A percentile compares a stretch with the other conserved stretches of the same genome.
These are phyloP conservation scores for Gelatoporia subvermispora DNA, from an alignment of 768 basidiomycete species.

Conservation along the genomic window DNA sequence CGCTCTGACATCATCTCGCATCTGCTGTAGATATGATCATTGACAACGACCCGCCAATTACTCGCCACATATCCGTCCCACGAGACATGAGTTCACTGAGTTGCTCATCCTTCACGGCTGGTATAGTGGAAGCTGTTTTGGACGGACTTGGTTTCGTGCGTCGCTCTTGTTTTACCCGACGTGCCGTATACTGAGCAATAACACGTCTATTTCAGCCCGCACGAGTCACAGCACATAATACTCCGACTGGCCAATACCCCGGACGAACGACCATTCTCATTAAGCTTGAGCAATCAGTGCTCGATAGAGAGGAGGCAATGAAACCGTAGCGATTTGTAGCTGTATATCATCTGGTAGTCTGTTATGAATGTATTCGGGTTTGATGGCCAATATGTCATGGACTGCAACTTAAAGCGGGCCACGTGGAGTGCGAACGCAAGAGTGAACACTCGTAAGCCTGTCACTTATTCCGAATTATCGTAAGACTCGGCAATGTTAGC, in stretches of 20 bases:
- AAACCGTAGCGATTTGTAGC: conserved; percentile 32
- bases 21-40: conserved; percentile 84
- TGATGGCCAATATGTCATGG: too few relatives aligned
- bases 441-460: too few relatives aligned
- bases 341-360: too few relatives aligned
- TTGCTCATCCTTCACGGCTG: conserved; percentile 96
- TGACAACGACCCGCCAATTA: conserved; percentile 91
- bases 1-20: neutral
- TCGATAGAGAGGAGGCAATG: conserved; percentile 90
- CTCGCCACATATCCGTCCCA: conserved; percentile 89
- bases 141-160: conserved; percentile 92
- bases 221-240: conserved; percentile 92
- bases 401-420: too few relatives aligned
- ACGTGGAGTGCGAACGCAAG: too few relatives aligned
- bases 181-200: conserved; percentile 1
- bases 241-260: conserved; percentile 76
- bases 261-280: conserved; percentile 94
- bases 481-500: too few relatives aligned
- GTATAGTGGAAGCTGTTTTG: conserved; percentile 93
- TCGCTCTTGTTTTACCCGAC: conserved; percentile 14
- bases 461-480: too few relatives aligned
- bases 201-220: conserved; percentile 61
- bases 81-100: conserved; percentile 90
- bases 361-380: too few relatives aligned
- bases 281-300: conserved; percentile 88